phyloP scores from a whole-genome alignment of 805 yeast species.

The Nakazawaea pomicola region DNA sequence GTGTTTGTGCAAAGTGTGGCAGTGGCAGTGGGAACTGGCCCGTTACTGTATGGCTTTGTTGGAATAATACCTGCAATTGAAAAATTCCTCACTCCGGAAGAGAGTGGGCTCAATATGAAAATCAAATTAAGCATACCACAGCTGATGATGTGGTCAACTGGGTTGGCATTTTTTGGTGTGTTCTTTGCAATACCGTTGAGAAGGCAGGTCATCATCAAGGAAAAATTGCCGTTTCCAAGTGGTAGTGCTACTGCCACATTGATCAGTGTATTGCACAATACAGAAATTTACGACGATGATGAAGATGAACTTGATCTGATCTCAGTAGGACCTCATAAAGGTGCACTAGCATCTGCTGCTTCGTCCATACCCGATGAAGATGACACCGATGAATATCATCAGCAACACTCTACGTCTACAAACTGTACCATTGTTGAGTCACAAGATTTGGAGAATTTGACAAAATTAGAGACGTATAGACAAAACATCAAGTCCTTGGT shows the following conservation, averaged over 20 bases:
- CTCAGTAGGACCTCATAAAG: background rate
- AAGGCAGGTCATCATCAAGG: conserved; percentile 80
- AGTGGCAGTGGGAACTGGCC: conserved; percentile 97
- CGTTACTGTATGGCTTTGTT: conserved; percentile 89
- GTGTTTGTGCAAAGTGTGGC: conserved; percentile 90
- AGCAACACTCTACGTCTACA: conserved; percentile 14
- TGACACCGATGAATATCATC: too few species aligned
- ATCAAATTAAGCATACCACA: conserved; percentile 39
- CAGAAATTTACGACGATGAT: conserved; percentile 41
- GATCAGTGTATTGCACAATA: conserved; percentile 80
- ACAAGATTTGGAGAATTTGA: conserved; percentile 24
- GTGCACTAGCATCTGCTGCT: background rate
- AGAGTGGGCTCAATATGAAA: conserved; percentile 54
- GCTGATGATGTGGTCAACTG: conserved; percentile 75
- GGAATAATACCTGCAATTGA: conserved; percentile 97
- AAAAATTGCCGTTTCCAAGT: conserved; percentile 87
- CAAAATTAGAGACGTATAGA: conserved; percentile 31
- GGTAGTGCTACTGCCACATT: conserved; percentile 95
- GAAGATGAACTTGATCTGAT: conserved; percentile 4
- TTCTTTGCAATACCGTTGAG: conserved; percentile 90
- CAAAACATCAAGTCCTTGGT: conserved; percentile 58
- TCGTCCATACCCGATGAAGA: too few species aligned
- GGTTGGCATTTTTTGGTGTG: conserved; percentile 90
- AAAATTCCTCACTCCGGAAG: conserved; percentile 73
- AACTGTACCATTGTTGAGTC: conserved; percentile 28